Evolutionary conservation across 139 green algal genomes (phyloP), one percentile per base, ranked within the genome.

Genomic region (Edaphochlamys debaryana): DNA sequence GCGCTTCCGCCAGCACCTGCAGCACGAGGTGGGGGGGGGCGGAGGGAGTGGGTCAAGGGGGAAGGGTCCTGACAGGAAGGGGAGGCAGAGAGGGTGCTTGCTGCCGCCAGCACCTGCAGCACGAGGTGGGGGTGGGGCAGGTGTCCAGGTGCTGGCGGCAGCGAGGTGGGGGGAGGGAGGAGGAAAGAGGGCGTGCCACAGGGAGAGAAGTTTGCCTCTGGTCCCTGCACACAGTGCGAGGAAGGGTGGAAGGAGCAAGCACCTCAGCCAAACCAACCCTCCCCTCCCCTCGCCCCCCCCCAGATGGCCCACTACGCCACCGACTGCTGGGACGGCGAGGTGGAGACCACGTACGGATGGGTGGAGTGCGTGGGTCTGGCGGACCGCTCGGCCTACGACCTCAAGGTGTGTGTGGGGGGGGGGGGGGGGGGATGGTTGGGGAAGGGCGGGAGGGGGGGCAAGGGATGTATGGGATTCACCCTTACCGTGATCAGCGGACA

Each of bases 321-420:
- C 48, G 97, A 99, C 91, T 99, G 97, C 94, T 99, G 97, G 97
- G 97, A 99, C 85, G 94, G 92, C 48, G 97, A 99, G 92, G 95
- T 99, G 63, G 91, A 99, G 83, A 97, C 92, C 83, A 94, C 89
- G 42, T 99, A 99, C 84, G 97, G 97, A 66, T 99, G 97, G 97
- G 89, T 99, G 37, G 97, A 99, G 92, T 99, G 97, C 85, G 97
- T 95, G 8, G 97, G 97, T 15, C 92, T 99, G 67, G 98, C 97
- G 17, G 97, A 99, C 89, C 93, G 97, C 41, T 95, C 90, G 15
- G 97, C 97, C 0, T 99, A 94, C 80, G 97, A 99, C 90, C 90
- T 99, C 37, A 88, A 66, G 36, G 87, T 80, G 56, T 9, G 36
- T 50, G 36, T 29, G 11, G 5, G 36, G 17, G 66, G 20, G 66